Conservation (phyloP, 2,329 filamentous ascomycete genomes). For the Pseudopyrenochaeta lycopersici region DNA sequence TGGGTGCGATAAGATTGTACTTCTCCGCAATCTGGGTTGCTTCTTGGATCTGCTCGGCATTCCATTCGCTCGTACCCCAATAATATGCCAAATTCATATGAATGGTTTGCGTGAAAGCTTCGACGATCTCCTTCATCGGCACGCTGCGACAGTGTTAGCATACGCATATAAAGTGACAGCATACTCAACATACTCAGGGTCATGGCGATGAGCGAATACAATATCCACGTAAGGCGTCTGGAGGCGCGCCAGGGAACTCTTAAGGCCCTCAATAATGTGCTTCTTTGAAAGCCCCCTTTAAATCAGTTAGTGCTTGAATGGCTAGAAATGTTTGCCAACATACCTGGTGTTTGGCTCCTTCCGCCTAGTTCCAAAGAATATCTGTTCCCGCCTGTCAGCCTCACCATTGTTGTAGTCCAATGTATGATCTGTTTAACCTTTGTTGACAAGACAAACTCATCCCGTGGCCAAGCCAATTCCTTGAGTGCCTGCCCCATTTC, state of each 20-base stretch:
- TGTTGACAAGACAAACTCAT: conserved; percentile 37
- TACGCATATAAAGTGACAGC: background rate
- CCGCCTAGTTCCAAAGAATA: conserved; percentile 65
- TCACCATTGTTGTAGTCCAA: background rate
- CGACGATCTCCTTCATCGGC: conserved; percentile 70
- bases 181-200: conserved; percentile 51
- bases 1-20: conserved; percentile 67
- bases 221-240: conserved; percentile 73
- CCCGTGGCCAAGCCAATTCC: conserved; percentile 59
- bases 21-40: conserved; percentile 68
- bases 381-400: conserved; percentile 37
- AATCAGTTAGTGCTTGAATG: conserved; percentile 25
- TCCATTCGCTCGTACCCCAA: conserved; percentile 67
- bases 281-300: conserved; percentile 56
- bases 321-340: conserved; percentile 17
- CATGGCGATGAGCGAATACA: conserved; percentile 69
- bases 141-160: conserved; percentile 49
- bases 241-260: conserved; percentile 66
- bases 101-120: conserved; percentile 61
- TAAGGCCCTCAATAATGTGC: conserved; percentile 66
- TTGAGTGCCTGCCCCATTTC: conserved; percentile 64
- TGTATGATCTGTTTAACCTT: conserved; percentile 19
- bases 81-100: conserved; percentile 66
- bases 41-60: conserved; percentile 66
- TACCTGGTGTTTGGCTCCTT: conserved; percentile 66